phyloP scores from a whole-genome alignment of 2,329 filamentous ascomycete genomes.

The Xylaria sp. region DNA sequence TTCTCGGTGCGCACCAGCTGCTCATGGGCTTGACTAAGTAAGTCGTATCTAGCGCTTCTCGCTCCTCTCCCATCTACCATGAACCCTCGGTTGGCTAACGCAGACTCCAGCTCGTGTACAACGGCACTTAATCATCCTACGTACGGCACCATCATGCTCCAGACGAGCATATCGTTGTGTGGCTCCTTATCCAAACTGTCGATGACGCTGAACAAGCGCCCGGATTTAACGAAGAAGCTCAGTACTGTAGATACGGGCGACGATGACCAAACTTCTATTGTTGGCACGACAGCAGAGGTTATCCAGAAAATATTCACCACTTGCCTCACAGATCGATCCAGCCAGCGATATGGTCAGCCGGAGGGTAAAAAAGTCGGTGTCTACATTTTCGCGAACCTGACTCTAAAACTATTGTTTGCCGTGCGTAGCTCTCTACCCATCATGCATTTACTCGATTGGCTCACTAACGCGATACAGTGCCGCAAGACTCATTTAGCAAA shows the following conservation, averaged over 20 bases:
- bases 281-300: conserved; percentile 87
- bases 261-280: conserved; percentile 79
- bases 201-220: conserved; percentile 83
- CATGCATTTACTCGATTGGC: neutral
- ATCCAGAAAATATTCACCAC: conserved; percentile 92
- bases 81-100: conserved; percentile 25
- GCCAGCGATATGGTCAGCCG: conserved; percentile 72
- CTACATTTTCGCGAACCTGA: conserved; percentile 92
- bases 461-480: conserved; percentile 62
- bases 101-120: conserved; percentile 74
- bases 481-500: conserved; percentile 84
- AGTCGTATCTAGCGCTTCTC: conserved; percentile 48
- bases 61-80: neutral
- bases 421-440: conserved; percentile 55
- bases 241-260: conserved; percentile 66
- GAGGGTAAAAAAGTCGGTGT: conserved; percentile 89
- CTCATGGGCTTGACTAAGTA: conserved; percentile 81
- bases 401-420: conserved; percentile 87
- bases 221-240: conserved; percentile 79
- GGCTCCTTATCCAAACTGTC: conserved; percentile 84
- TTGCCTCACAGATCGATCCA: conserved; percentile 83
- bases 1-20: conserved; percentile 78
- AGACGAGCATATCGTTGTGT: conserved; percentile 84
- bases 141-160: conserved; percentile 83
- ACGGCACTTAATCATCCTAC: conserved; percentile 83